Base-by-base conservation (phyloP, 805 yeast genomes). In the Sugiyamaella marilandica region DNA sequence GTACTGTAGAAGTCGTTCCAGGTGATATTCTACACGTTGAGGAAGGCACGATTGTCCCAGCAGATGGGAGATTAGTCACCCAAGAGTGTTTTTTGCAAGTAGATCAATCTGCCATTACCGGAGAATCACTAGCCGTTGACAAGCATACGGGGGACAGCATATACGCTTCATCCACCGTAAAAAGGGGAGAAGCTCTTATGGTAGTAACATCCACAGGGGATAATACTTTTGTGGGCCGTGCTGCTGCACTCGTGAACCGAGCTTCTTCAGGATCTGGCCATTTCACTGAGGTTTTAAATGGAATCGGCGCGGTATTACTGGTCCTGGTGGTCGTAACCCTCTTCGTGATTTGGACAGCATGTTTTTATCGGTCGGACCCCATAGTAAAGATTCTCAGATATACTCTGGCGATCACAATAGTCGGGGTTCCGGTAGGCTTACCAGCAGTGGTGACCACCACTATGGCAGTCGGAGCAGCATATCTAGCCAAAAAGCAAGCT, bases 401-500 rank as follows among this genome's bases (percentile, higher is more conserved):
- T 85, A 85, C 96, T 66, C 78, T 90, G 71, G 97, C 96, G 65
- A 89, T 90, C 74, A 90, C 96, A 78, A 88, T 90, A 76, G 85
- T 90, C 66, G 97, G 97, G 85, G 97, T 90, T 65, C 97, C 97
- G 73, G 97, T 90, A 64, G 97, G 97, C 86, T 83, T 90, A 73
- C 97, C 97, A 74, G 96, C 96, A 73, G 97, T 90, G 70, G 96
- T 89, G 64, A 90, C 97, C 80, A 90, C 96, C 68, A 90, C 97
- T 73, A 89, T 90, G 97, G 97, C 97, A 74, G 97, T 91, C 76
- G 97, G 97, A 84, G 97, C 97, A 74, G 96, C 97, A 71, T 88
- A 90, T 85, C 80, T 90, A 70, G 97, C 97, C 68, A 87, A 89
- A 83, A 90, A 89, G 77, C 88, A 88, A 77, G 97, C 97, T 65